A percentile compares a stretch with the other conserved stretches of the same genome.
Conservation (phyloP, 495 filamentous ascomycete genomes). For the Penicillium verhagenii region DNA sequence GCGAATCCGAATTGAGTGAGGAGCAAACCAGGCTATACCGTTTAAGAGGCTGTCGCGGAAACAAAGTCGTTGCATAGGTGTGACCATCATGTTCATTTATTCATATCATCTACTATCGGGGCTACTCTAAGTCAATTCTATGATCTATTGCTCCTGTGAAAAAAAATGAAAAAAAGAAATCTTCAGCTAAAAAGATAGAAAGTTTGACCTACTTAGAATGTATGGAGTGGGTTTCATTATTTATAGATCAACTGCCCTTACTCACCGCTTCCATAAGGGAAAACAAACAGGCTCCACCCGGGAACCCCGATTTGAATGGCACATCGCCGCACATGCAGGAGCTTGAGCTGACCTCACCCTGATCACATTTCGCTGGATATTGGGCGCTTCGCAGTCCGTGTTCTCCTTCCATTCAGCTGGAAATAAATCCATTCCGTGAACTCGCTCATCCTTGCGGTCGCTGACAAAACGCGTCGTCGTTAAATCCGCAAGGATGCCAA, state of each 20-base stretch:
- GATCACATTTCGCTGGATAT: not conserved
- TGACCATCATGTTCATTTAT: too few species aligned
- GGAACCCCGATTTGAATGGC: not conserved
- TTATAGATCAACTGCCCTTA: not conserved
- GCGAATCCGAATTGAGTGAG: not conserved
- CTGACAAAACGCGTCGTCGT: slow-evolving; percentile 3
- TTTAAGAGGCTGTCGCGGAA: not conserved
- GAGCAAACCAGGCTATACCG: not conserved
- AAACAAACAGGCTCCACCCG: not conserved
- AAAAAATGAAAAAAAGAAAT: too few species aligned
- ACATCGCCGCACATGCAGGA: not conserved
- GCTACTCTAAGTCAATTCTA: too few species aligned
- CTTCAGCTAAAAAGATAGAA: too few species aligned
- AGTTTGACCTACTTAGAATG: too few species aligned
- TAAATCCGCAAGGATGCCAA: slow-evolving; percentile 23
- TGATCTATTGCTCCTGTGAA: too few species aligned
- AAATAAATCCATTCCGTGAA: too few species aligned
- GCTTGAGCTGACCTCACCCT: not conserved
- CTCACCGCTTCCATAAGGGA: not conserved
- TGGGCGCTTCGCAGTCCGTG: not conserved
- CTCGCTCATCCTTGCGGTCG: not conserved
- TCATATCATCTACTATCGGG: too few species aligned
- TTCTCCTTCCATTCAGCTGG: not conserved
- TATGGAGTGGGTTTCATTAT: too few species aligned
- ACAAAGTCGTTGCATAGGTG: not conserved